Base-by-base conservation (phyloP, 257 asterid species). In the Verbascum thapsus region DNA sequence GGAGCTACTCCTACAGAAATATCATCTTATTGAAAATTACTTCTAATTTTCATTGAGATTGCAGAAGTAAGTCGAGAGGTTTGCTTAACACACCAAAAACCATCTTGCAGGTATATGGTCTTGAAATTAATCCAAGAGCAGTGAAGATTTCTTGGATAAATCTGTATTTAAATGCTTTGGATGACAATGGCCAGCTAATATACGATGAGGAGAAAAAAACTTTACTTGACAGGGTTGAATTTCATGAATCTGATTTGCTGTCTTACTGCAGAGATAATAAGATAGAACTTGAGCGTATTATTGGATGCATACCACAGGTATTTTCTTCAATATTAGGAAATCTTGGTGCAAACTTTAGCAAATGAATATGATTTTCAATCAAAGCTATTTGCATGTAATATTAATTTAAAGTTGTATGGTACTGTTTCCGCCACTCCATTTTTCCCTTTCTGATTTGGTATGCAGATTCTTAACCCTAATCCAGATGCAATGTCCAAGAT, bases 231-330 rank as follows among this genome's bases (percentile, higher is more conserved):
- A 81, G 97, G 81, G 96, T 94, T 15, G 96, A 89, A 71, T 94
- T 94, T 78, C 58, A 89, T 67, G 99, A 94, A 80, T 89, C 99
- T 60, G 99, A 94, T 76, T 72, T 94, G 83, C 88, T 94, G 13
- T 76, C 96, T 58, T 94, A 90, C 83, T 90, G 97, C 88, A 82
- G 79, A 82, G 88, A 90, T 70, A 77, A 94, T 77, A 74, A 71
- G 43, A 87, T 94, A 49, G 97, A 87, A 84, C 95, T 94, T 65
- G 99, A 94, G 75, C 72, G 97, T 63, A 94, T 89, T 58, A 88
- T 94, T 76, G 99, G 99, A 67, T 94, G 99, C 88, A 94, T 94
- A 72, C 99, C 97, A 5, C 99, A 90, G 99, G 99, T 94, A 84
- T 39, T 69, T 50, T 56, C 67, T 41, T 71, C 64, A 47, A 69